Evolutionary conservation across 257 asterid genomes (phyloP).

Genomic region (Dorcoceras hygrometricum): DNA sequence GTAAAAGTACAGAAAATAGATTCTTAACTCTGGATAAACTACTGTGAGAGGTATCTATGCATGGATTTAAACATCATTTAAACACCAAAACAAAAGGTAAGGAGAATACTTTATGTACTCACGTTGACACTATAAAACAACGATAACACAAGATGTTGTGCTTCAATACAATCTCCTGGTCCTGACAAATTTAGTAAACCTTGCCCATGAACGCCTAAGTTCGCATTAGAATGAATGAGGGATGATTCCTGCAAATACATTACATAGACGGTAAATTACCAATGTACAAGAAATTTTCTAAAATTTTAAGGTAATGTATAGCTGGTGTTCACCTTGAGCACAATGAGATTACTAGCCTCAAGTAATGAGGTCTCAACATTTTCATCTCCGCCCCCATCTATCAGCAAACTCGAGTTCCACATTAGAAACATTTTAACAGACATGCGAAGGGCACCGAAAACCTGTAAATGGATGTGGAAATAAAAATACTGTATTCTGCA

Average conservation of each 20-base stretch:
- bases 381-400: constrained; percentile 99
- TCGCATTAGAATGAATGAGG: constrained; percentile 89
- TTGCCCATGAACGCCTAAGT: constrained; percentile 96
- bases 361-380: constrained; percentile 91
- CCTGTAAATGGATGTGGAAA: constrained; percentile 45
- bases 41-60: constrained; percentile 1
- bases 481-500: constrained; percentile 11
- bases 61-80: neutral
- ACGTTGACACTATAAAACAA: constrained; percentile 89
- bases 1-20: neutral
- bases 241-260: constrained; percentile 66
- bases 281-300: neutral
- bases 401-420: constrained; percentile 92
- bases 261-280: constrained; percentile 16
- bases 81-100: neutral
- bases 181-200: constrained; percentile 89
- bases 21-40: constrained; percentile 9
- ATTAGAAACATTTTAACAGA: constrained; percentile 93
- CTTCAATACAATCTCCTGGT: constrained; percentile 94
- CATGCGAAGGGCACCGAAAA: constrained; percentile 99
- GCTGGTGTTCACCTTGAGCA: constrained; percentile 66
- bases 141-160: constrained; percentile 85
- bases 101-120: constrained; percentile 29
- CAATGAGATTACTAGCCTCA: constrained; percentile 97
- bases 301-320: constrained; percentile 12